These are phyloP conservation scores for Metschnikowia anglica DNA, from an alignment of 805 yeast species.

Conservation along the genomic window DNA sequence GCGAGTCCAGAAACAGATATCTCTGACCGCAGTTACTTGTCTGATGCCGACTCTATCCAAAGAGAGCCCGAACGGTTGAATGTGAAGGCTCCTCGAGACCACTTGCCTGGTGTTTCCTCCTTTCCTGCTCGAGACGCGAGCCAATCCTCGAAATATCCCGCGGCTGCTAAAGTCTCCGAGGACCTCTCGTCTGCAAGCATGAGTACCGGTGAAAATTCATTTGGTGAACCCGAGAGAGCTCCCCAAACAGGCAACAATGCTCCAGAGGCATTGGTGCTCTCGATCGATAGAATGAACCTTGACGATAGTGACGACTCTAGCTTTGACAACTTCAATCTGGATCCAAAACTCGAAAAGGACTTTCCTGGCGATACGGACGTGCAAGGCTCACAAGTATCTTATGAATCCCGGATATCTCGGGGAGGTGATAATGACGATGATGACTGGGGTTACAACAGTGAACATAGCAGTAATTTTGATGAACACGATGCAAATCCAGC, in stretches of 20 bases:
- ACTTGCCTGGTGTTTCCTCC: background rate
- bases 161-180: background rate
- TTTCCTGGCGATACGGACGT: background rate
- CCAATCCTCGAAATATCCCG: background rate
- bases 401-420: background rate
- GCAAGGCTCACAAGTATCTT: background rate
- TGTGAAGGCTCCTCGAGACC: conserved; percentile 13
- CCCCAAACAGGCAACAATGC: background rate
- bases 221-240: conserved; percentile 2
- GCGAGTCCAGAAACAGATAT: conserved; percentile 33
- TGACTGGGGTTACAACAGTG: conserved; percentile 31
- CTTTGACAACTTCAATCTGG: conserved; percentile 7
- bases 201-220: conserved; percentile 9
- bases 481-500: conserved; percentile 2
- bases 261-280: conserved; percentile 17
- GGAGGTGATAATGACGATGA: conserved; percentile 16
- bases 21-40: conserved; percentile 37
- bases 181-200: conserved; percentile 7
- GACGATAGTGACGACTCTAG: conserved; percentile 16
- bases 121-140: background rate
- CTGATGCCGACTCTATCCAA: conserved; percentile 43
- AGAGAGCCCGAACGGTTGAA: conserved; percentile 34
- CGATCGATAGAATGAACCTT: conserved; percentile 18
- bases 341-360: background rate
- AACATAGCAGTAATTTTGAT: conserved; percentile 21